These are phyloP conservation scores for Fusarium globosum DNA, from an alignment of 2,329 filamentous ascomycete genomes.

Conservation along the genomic window DNA sequence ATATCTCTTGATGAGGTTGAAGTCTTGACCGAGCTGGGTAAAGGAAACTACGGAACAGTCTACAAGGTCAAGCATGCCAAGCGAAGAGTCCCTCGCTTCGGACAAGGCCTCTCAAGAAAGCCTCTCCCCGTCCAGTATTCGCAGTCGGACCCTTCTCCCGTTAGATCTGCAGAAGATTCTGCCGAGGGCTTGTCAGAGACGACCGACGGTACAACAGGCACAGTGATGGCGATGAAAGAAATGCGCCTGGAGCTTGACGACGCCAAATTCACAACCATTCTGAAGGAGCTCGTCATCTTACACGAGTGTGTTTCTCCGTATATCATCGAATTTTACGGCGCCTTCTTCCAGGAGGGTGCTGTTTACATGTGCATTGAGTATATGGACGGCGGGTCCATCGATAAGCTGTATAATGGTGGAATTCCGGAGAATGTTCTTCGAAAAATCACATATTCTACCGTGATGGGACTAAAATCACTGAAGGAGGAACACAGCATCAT, in stretches of 20 bases:
- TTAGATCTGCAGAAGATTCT: constrained; percentile 45
- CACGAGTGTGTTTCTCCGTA: constrained; percentile 95
- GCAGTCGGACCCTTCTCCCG: constrained; percentile 50
- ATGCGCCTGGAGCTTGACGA: constrained; percentile 96
- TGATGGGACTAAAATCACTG: constrained; percentile 89
- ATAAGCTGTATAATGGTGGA: constrained; percentile 92
- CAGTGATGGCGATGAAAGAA: constrained; percentile 99
- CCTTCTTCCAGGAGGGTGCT: constrained; percentile 98
- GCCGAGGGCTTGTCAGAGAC: constrained; percentile 47
- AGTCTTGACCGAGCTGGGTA: constrained; percentile 90
- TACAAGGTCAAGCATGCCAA: constrained; percentile 94
- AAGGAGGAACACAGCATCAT: constrained; percentile 99
- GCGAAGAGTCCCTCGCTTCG: constrained; percentile 66
- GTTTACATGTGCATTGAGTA: constrained; percentile 99
- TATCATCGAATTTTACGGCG: constrained; percentile 98
- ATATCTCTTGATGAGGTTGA: constrained; percentile 98
- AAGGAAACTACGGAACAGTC: constrained; percentile 98
- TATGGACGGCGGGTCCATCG: constrained; percentile 98
- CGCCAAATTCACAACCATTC: constrained; percentile 94
- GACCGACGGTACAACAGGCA: constrained; percentile 69
- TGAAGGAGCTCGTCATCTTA: constrained; percentile 96
- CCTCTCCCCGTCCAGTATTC: constrained; percentile 52
- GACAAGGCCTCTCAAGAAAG: constrained; percentile 66
- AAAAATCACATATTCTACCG: constrained; percentile 90
- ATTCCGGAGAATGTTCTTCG: constrained; percentile 88